phyloP scores from a whole-genome alignment of 768 basidiomycete genomes.

The Terana coerulea region DNA sequence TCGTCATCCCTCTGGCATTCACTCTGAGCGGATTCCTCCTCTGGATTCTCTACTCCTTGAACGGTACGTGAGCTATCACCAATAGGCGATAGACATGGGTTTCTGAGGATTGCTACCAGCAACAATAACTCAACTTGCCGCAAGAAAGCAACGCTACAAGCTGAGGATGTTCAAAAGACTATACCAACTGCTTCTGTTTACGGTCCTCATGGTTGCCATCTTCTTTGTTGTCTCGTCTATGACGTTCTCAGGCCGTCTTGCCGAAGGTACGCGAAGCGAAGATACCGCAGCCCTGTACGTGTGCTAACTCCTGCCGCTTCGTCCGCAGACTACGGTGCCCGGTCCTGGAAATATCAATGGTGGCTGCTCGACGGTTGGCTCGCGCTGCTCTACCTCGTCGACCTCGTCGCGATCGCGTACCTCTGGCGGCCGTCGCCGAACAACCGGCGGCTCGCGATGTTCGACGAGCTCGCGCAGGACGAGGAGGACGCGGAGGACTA shows the following conservation, averaged over 20 bases:
- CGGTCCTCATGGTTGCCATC: conserved; percentile 75
- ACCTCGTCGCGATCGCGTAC: conserved; percentile 79
- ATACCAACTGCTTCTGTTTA: conserved; percentile 78
- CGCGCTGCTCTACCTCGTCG: conserved; percentile 78
- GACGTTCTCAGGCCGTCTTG: conserved; percentile 85
- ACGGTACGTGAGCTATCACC: conserved; percentile 43
- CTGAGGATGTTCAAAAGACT: conserved; percentile 85
- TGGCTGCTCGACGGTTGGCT: conserved; percentile 96
- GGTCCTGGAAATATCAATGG: conserved; percentile 89
- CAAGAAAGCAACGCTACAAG: conserved; percentile 85
- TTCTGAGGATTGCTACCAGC: conserved; percentile 37
- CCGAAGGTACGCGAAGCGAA: conserved; percentile 62
- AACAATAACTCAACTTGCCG: conserved; percentile 82
- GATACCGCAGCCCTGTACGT: not conserved
- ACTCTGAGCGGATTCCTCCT: conserved; percentile 93
- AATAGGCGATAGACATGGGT: not conserved
- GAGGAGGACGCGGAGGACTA: conserved; percentile 94
- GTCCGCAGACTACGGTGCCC: conserved; percentile 78
- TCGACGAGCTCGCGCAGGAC: conserved; percentile 93
- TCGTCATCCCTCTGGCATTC: conserved; percentile 92
- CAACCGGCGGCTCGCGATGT: conserved; percentile 91
- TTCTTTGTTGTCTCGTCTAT: conserved; percentile 94
- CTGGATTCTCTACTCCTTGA: conserved; percentile 92
- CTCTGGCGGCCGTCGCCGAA: conserved; percentile 92
- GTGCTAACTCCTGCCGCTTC: too few relatives aligned